Percentiles rank a stretch among this genome's conserved stretches.
Conservation (phyloP, 345 rosid species). For the Acer negundo region DNA sequence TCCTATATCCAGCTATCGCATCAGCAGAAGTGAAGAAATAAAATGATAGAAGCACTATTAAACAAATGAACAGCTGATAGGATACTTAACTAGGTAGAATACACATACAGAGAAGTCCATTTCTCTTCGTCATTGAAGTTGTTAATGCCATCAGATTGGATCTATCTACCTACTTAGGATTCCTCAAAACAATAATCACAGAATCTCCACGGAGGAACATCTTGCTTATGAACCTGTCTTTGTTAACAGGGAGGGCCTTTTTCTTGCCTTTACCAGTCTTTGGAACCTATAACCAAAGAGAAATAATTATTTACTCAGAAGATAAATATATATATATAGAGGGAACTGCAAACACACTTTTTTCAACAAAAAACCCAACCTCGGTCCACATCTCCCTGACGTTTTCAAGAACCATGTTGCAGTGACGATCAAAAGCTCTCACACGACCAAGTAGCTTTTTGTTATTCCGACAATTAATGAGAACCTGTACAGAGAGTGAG, state of each 20-base stretch:
- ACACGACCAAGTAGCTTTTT: constrained; percentile 92
- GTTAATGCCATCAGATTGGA: neutral
- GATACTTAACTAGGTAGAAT: neutral
- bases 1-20: neutral
- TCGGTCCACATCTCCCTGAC: constrained; percentile 99
- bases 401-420: constrained; percentile 99
- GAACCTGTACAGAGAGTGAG: constrained; percentile 44
- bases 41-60: neutral
- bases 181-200: constrained; percentile 93
- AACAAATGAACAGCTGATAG: neutral
- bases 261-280: constrained; percentile 99
- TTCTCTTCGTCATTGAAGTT: neutral
- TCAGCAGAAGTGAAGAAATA: neutral
- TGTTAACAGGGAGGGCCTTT: constrained; percentile 90
- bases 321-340: neutral
- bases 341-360: neutral
- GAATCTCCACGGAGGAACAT: constrained; percentile 99
- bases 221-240: constrained; percentile 94
- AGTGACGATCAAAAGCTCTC: constrained; percentile 93
- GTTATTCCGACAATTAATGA: constrained; percentile 89
- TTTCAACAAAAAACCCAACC: constrained; percentile 41
- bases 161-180: constrained; percentile 59
- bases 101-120: neutral
- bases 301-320: neutral
- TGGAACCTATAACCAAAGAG: constrained; percentile 56